phyloP scores from a whole-genome alignment of 805 yeast species.

The Metschnikowia anglica region DNA sequence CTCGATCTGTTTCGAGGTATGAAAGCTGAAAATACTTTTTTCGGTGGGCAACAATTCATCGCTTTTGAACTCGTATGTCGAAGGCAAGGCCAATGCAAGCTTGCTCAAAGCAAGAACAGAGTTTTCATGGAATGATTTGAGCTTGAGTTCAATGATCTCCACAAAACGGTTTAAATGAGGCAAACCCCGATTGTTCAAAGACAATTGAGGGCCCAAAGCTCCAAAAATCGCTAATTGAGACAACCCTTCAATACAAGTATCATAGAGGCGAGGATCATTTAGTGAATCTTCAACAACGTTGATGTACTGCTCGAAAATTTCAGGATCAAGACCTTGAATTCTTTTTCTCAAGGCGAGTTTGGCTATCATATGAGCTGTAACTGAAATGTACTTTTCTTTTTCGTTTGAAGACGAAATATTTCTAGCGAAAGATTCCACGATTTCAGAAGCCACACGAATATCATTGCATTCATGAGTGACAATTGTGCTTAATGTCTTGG shows the following conservation, averaged over 20 bases:
- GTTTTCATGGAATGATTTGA: slow-evolving; percentile 57
- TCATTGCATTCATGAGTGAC: slow-evolving; percentile 39
- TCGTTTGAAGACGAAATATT: slow-evolving; percentile 15
- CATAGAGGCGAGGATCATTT: slow-evolving; percentile 24
- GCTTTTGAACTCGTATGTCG: slow-evolving; percentile 11
- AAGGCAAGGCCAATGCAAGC: slow-evolving; percentile 43
- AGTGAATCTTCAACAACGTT: slow-evolving; percentile 17
- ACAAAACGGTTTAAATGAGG: slow-evolving; percentile 23
- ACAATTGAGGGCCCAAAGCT: slow-evolving; percentile 38
- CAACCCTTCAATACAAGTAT: slow-evolving; percentile 37
- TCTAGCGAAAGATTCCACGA: slow-evolving; percentile 1
- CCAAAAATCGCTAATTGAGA: slow-evolving; percentile 49
- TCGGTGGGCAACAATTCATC: slow-evolving; percentile 37
- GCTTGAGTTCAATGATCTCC: slow-evolving; percentile 34
- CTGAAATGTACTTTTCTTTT: slow-evolving; percentile 26
- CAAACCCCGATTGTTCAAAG: slow-evolving; percentile 8
- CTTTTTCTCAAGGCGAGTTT: slow-evolving; percentile 39
- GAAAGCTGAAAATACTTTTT: slow-evolving; percentile 52
- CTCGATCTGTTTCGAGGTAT: slow-evolving; percentile 71
- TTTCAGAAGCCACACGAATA: slow-evolving; percentile 7
- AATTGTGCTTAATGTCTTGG: slow-evolving; percentile 49
- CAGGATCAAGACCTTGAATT: slow-evolving; percentile 15
- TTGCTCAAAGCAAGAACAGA: slow-evolving; percentile 58
- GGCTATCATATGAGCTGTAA: slow-evolving; percentile 47
- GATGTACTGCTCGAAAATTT: slow-evolving; percentile 14